Percentiles rank a stretch among this genome's conserved stretches.
These are phyloP conservation scores for Sporisorium iseilematis-ciliati DNA, from an alignment of 1,284 basidiomycete genomes.

Conservation along the genomic window DNA sequence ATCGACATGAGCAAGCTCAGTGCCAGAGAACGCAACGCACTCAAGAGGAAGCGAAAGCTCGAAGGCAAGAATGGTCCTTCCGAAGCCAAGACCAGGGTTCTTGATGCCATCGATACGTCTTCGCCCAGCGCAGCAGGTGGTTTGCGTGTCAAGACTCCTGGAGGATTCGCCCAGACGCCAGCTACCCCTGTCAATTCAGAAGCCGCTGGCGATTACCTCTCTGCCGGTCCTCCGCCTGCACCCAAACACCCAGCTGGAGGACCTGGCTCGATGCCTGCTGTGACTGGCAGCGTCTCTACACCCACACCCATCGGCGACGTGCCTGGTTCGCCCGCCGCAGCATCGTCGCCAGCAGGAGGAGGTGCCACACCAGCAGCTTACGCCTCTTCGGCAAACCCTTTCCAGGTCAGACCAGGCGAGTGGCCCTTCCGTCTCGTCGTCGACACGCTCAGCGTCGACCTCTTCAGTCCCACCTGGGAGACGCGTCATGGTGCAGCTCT, in stretches of 20 bases:
- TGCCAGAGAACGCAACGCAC: slow-evolving; percentile 86
- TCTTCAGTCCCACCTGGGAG: slow-evolving; percentile 90
- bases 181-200: slow-evolving; percentile 34
- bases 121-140: slow-evolving; percentile 23
- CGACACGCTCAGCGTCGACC: slow-evolving; percentile 83
- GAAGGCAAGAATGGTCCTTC: slow-evolving; percentile 74
- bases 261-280: slow-evolving; percentile 41
- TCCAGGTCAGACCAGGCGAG: slow-evolving; percentile 74
- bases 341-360: slow-evolving; percentile 31
- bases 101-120: slow-evolving; percentile 72
- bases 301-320: slow-evolving; percentile 42
- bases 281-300: slow-evolving; percentile 37
- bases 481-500: slow-evolving; percentile 93
- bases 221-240: slow-evolving; percentile 28
- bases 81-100: slow-evolving; percentile 41
- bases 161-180: slow-evolving; percentile 27
- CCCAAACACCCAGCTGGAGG: slow-evolving; percentile 48
- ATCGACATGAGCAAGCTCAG: slow-evolving; percentile 65
- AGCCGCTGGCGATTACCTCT: slow-evolving; percentile 31
- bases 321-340: slow-evolving; percentile 32
- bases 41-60: slow-evolving; percentile 89
- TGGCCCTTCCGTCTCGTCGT: slow-evolving; percentile 92
- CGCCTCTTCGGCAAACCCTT: slow-evolving; percentile 47
- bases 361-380: slow-evolving; percentile 41
- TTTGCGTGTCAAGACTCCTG: slow-evolving; percentile 47